Base-by-base conservation (phyloP, 208 protist species). In the Acanthamoeba royreba region DNA sequence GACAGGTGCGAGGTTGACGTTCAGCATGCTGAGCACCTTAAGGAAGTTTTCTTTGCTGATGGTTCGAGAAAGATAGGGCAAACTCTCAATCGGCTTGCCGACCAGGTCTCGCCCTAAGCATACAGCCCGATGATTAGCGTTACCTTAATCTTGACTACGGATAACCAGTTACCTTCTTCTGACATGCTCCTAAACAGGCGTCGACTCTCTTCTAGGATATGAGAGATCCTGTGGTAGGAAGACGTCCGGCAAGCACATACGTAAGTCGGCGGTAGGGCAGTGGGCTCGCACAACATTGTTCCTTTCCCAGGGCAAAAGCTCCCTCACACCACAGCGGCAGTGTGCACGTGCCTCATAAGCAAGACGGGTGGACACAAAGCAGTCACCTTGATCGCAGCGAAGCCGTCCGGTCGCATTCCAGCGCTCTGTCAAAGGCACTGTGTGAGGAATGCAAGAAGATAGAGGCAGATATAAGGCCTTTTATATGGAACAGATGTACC, bases 381-480 rank as follows among this genome's bases (percentile, higher is more conserved):
- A 1, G 98, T 98, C 28, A 99, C 96, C 96, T 99, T 99, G 31
- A 98, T 96, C 2, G 98, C 98, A 0, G 96, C 95, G 38, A 98
- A 94, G n/a, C 97, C 97, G 45, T 96, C 94, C 42, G 53, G 83
- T 92, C 96, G 74, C 96, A 95, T 22, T 94, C 95, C 7, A 96
- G 96, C 69, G 93, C 95, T 93, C 98, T 97, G 13, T 31, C 33
- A 4, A 69, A 49, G 28, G 5, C 11, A 46, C n/a, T n/a, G n/a
- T 3, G 8, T 61, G 28, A 81, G 8, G 25, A 89, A 1, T 9
- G 46, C 40, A 33, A 61, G 38, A 42, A 42, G 40, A 47, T 13
- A 33, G 3, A 92, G 45, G 28, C 8, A 45, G 45, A 86, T n/a
- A 46, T 25, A 11, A 81, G 19, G 52, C 86, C 4, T 13, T 17